A percentile compares a stretch with the other conserved stretches of the same genome.
Conservation (phyloP, 768 basidiomycete genomes). For the Mrakia frigida region DNA sequence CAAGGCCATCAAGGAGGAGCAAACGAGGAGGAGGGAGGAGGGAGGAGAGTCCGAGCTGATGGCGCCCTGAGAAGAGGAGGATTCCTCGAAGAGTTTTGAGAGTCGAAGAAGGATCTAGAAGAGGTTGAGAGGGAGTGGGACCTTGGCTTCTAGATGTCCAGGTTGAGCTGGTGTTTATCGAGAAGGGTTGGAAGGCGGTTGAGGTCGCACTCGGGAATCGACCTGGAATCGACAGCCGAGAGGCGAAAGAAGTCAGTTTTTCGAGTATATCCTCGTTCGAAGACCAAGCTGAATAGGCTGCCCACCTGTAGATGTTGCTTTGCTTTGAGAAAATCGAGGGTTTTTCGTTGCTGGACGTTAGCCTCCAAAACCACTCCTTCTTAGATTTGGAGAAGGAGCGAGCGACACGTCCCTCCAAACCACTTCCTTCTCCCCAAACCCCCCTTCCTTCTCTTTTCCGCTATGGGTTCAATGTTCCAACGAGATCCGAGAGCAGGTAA, state of each 20-base stretch:
- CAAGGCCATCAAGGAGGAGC: not conserved
- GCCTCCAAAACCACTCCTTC: no score
- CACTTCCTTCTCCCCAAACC: not conserved
- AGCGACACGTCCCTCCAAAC: not conserved
- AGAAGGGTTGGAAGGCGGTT: not conserved
- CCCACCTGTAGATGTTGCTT: no score
- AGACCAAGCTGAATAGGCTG: no score
- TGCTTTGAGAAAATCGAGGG: no score
- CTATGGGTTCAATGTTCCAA: slow-evolving; percentile 42
- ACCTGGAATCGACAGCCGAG: no score
- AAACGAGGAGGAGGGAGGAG: not conserved
- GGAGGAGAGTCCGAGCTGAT: not conserved
- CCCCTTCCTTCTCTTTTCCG: not conserved
- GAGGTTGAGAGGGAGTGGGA: not conserved
- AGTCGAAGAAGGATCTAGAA: not conserved
- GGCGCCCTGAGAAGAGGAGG: not conserved
- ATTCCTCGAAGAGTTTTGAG: not conserved
- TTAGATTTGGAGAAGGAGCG: no score
- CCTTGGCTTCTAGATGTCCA: not conserved
- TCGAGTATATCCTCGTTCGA: not conserved
- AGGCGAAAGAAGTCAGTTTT: not conserved
- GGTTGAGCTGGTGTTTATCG: not conserved
- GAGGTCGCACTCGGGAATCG: not conserved
- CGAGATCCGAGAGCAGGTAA: slow-evolving; percentile 44
- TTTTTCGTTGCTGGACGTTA: no score